Evolutionary conservation across 2,329 filamentous ascomycete species (phyloP), one percentile per base, ranked within the genome.

Genomic region (Bipolaris oryzae): DNA sequence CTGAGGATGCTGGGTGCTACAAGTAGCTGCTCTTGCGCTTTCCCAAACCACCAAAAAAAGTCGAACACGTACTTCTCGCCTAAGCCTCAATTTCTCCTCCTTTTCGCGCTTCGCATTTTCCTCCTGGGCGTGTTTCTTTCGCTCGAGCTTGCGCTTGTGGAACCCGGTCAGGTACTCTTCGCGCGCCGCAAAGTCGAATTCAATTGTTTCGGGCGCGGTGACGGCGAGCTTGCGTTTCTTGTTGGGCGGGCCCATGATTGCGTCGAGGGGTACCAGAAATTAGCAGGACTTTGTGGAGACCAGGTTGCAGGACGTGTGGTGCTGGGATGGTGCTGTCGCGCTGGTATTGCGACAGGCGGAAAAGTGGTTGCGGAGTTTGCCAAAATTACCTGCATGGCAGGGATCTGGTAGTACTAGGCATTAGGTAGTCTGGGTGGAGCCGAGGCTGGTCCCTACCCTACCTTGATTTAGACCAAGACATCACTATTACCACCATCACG

Each of bases 111-210:
- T 89, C 43, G 86, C 87, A 3, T 91, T 91, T 66, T 89, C 83
- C 65, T 95, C 92, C 72, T 95, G 90, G 1, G 94, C 94, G 76
- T 88, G 82, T 79, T 96, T 96, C 64, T 88, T 87, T 35, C 95
- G 85, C 75, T 92, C 89, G 50, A 90, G 80, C 77, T 97, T 98
- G 76, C 95, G 89, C 83, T 98, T 99, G 81, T 94, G 93, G 78
- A 99, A 99, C 2, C 95, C 95, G 0, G 92, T 97, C 55, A 99
- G 83, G 74, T 91, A 99, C 71, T 98, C 92, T 63, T 89, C 81
- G 63, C 95, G 88, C 43, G 90, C 90, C 59, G 84, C 82, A 59
- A 84, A 79, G 79, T 99, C 92, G 79, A 98, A 99, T 50, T 81
- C 86, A 76, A 99, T 89, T 74, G 96, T 91, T 71, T 93, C 91